A percentile compares a stretch with the other conserved stretches of the same genome.
Conservation (phyloP, 2,329 filamentous ascomycete genomes). For the Dactylellina leptospora region DNA sequence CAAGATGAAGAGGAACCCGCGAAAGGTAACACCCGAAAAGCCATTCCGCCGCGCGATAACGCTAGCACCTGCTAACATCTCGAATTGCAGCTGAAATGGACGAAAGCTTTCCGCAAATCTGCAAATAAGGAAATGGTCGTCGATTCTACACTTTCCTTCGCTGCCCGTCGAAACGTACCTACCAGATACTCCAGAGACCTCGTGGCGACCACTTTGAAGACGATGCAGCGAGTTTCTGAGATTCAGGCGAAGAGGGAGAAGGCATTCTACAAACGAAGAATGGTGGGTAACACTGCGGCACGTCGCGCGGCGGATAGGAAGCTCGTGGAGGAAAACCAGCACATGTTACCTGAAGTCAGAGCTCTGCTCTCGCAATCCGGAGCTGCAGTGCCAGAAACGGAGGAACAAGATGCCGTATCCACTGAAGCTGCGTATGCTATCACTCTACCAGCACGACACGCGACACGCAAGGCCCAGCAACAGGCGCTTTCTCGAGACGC, state of each 20-base stretch:
- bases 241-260: constrained; percentile 84
- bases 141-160: constrained; percentile 91
- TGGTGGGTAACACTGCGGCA: constrained; percentile 87
- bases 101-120: constrained; percentile 86
- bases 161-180: constrained; percentile 90
- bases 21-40: constrained; percentile 24
- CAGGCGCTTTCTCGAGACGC: constrained; percentile 24
- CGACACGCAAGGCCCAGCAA: constrained; percentile 7
- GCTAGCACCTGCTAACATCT: background rate
- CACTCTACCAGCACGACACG: constrained; percentile 26
- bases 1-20: constrained; percentile 57
- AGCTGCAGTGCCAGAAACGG: background rate
- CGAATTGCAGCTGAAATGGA: constrained; percentile 83
- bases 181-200: constrained; percentile 95
- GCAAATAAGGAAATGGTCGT: constrained; percentile 90
- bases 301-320: constrained; percentile 82
- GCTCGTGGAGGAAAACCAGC: constrained; percentile 89
- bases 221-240: constrained; percentile 89
- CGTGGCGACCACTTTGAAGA: constrained; percentile 83
- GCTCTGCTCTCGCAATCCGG: constrained; percentile 31
- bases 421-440: constrained; percentile 36
- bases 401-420: constrained; percentile 11
- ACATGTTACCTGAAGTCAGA: constrained; percentile 74
- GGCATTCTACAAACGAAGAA: constrained; percentile 91
- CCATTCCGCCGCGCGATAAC: background rate